These are phyloP conservation scores for Termitomyces sp. DNA, from an alignment of 768 basidiomycete species.

Conservation along the genomic window DNA sequence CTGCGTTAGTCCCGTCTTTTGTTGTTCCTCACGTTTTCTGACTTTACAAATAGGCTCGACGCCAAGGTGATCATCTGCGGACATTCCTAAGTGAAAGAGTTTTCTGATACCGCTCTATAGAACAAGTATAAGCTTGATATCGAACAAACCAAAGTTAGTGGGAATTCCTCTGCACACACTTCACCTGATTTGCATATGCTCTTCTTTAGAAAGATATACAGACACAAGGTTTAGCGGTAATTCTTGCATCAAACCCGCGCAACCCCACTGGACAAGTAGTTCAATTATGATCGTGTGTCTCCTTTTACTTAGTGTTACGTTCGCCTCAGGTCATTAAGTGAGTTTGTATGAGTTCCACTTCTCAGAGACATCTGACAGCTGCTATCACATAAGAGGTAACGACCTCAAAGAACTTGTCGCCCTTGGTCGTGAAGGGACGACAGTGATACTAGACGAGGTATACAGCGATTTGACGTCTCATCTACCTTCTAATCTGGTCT, in stretches of 20 bases:
- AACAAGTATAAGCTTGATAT: conserved; percentile 73
- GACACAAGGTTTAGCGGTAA: conserved; percentile 78
- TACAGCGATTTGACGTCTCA: neutral
- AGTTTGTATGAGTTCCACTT: conserved; percentile 1
- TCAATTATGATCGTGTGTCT: neutral
- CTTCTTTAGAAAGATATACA: conserved; percentile 66
- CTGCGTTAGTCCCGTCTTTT: conserved; percentile 52
- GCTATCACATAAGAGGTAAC: conserved; percentile 45
- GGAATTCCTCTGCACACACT: too few relatives aligned
- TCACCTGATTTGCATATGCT: conserved; percentile 4
- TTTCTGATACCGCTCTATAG: conserved; percentile 21
- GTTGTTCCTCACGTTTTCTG: conserved; percentile 19
- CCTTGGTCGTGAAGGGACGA: conserved; percentile 71
- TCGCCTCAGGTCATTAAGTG: conserved; percentile 44
- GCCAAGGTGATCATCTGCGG: conserved; percentile 20
- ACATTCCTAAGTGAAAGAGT: neutral
- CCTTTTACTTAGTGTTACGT: neutral
- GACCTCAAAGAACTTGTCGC: conserved; percentile 78
- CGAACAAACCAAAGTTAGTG: conserved; percentile 61
- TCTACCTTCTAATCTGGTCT: conserved; percentile 4
- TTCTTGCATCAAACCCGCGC: conserved; percentile 90
- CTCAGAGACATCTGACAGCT: neutral
- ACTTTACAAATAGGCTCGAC: conserved; percentile 20
- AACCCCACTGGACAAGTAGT: conserved; percentile 92
- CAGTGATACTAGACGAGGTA: conserved; percentile 82